These are phyloP conservation scores for Phytophthora pistaciae DNA, from an alignment of 352 stramenopile genomes.

Conservation along the genomic window DNA sequence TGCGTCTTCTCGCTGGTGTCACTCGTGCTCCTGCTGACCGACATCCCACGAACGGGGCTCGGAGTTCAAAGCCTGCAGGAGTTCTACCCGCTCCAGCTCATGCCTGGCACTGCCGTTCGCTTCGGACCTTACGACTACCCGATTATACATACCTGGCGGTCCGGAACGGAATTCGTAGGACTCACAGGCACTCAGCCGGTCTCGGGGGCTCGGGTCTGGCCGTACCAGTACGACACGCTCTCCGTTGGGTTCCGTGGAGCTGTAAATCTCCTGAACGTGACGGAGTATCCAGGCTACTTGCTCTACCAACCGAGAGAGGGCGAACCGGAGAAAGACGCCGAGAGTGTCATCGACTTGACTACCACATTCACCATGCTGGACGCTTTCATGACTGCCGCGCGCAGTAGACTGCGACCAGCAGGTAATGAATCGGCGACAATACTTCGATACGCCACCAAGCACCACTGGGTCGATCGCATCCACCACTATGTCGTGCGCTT, in stretches of 20 bases:
- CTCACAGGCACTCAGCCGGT: slow-evolving; percentile 24
- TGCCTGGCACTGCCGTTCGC: slow-evolving; percentile 36
- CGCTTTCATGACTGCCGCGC: slow-evolving; percentile 25
- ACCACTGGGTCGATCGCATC: slow-evolving; percentile 49
- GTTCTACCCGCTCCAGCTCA: slow-evolving; percentile 32
- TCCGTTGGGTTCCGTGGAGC: slow-evolving; percentile 41
- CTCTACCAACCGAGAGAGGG: slow-evolving; percentile 23
- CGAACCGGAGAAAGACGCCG: slow-evolving; percentile 11
- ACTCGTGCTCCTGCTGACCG: slow-evolving; percentile 49
- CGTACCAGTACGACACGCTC: slow-evolving; percentile 50
- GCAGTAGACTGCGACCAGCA: not conserved
- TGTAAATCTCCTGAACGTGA: slow-evolving; percentile 35
- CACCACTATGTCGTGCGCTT: slow-evolving; percentile 41
- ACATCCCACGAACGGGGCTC: slow-evolving; percentile 63
- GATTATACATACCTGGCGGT: slow-evolving; percentile 38
- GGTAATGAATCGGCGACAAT: not conserved
- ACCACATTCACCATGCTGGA: slow-evolving; percentile 53
- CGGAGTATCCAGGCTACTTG: slow-evolving; percentile 37
- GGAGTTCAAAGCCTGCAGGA: slow-evolving; percentile 32
- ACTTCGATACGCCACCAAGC: slow-evolving; percentile 37
- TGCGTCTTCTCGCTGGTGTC: slow-evolving; percentile 48
- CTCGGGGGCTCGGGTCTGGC: slow-evolving; percentile 28
- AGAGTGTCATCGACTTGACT: slow-evolving; percentile 25
- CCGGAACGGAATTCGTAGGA: slow-evolving; percentile 17
- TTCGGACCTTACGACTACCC: slow-evolving; percentile 65